Conservation (phyloP, 2,329 filamentous ascomycete genomes). For the Talaromyces sp. region DNA sequence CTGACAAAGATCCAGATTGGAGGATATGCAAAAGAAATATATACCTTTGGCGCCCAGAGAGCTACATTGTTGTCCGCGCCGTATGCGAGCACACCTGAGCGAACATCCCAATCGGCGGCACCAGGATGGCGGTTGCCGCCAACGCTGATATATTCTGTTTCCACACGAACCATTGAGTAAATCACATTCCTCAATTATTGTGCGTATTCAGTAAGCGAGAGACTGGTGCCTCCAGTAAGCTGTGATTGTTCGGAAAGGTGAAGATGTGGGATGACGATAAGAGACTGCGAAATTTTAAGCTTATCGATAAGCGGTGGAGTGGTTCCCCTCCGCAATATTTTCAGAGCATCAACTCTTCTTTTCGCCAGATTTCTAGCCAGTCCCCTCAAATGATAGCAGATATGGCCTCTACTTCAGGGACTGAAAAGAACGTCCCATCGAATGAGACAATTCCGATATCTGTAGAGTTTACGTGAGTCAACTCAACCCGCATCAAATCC, state of each 20-base stretch:
- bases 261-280: slow-evolving; percentile 4
- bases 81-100: slow-evolving; percentile 72
- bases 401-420: slow-evolving; percentile 16
- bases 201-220: not conserved
- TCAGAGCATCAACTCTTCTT: not conserved
- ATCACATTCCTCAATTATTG: slow-evolving; percentile 4
- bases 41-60: slow-evolving; percentile 76
- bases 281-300: slow-evolving; percentile 23
- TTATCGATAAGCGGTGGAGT: slow-evolving; percentile 40
- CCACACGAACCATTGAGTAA: slow-evolving; percentile 37
- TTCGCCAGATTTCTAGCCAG: not conserved
- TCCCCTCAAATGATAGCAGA: not conserved
- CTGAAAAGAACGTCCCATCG: slow-evolving; percentile 8
- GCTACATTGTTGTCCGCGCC: slow-evolving; percentile 87
- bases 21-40: slow-evolving; percentile 25
- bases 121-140: slow-evolving; percentile 89
- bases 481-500: not conserved
- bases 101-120: slow-evolving; percentile 80
- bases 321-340: slow-evolving; percentile 11
- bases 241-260: not conserved
- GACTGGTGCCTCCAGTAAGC: slow-evolving; percentile 11
- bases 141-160: slow-evolving; percentile 61
- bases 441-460: slow-evolving; percentile 53
- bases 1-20: too few relatives aligned
- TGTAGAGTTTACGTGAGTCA: slow-evolving; percentile 68